These are phyloP conservation scores for Neospora caninum DNA, from an alignment of 169 alveolate genomes.

Conservation along the genomic window DNA sequence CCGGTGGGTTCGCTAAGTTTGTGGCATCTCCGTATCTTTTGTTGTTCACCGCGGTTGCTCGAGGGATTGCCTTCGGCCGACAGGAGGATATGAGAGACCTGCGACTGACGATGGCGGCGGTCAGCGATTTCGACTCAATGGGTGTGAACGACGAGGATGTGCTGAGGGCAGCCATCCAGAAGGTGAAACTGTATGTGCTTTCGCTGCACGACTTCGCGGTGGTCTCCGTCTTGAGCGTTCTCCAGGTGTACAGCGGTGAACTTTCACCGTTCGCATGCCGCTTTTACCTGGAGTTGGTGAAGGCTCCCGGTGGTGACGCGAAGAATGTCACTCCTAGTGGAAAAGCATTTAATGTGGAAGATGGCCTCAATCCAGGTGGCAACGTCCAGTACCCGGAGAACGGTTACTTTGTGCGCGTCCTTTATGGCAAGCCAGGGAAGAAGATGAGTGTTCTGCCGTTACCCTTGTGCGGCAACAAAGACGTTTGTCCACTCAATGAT, in stretches of 20 bases:
- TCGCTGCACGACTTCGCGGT: not conserved
- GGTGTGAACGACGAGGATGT: not conserved
- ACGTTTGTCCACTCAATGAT: not conserved
- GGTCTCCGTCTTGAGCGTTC: not conserved
- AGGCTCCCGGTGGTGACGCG: conserved; percentile 30
- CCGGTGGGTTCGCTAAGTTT: conserved; percentile 3
- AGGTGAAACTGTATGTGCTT: not conserved
- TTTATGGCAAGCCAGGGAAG: not conserved
- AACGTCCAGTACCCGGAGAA: not conserved
- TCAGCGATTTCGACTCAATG: not conserved
- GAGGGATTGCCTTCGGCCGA: not conserved
- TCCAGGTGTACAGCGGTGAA: not conserved
- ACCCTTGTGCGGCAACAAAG: not conserved
- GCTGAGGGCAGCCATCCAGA: not conserved
- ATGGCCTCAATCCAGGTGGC: not conserved
- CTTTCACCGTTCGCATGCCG: not conserved
- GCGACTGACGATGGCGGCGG: not conserved
- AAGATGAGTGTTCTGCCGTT: not conserved
- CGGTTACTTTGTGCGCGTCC: not conserved
- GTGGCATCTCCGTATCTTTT: not conserved
- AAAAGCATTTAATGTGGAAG: not conserved
- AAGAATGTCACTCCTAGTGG: not conserved
- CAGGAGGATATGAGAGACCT: not conserved
- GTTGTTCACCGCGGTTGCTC: not conserved
- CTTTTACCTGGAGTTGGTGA: not conserved